These are phyloP conservation scores for Euptelea pleiosperma DNA, from an alignment of 164 flowering plant genomes.

Conservation along the genomic window DNA sequence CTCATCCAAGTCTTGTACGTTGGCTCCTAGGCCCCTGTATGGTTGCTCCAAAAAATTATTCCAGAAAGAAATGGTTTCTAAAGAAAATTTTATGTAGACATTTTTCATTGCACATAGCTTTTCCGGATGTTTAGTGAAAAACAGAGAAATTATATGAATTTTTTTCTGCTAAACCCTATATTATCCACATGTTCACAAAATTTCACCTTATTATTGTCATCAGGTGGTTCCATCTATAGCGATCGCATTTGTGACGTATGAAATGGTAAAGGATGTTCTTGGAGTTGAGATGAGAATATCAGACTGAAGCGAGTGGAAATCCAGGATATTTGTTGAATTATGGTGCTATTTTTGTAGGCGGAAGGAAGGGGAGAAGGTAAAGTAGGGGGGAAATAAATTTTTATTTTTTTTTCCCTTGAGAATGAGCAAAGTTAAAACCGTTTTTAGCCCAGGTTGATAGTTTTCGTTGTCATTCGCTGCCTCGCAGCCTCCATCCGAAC, in stretches of 20 bases:
- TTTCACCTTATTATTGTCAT: too few relatives aligned
- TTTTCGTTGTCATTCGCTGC: neutral
- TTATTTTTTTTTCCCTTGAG: neutral
- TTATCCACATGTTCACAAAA: too few relatives aligned
- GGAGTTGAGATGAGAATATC: conserved; percentile 93
- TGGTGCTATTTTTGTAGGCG: conserved; percentile 27
- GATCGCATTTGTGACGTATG: conserved; percentile 92
- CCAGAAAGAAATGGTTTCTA: too few relatives aligned
- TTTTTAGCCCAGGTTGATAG: neutral
- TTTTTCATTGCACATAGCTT: too few relatives aligned
- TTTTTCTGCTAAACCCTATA: too few relatives aligned
- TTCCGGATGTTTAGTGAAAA: too few relatives aligned
- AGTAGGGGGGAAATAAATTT: neutral
- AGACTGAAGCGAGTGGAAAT: conserved; percentile 42
- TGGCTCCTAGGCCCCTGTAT: too few relatives aligned
- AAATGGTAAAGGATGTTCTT: conserved; percentile 73
- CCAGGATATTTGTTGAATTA: neutral
- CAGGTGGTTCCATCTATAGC: conserved; percentile 99
- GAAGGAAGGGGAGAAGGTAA: conserved; percentile 10
- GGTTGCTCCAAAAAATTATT: too few relatives aligned
- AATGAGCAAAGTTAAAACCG: neutral
- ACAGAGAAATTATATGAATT: too few relatives aligned
- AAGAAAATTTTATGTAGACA: too few relatives aligned
- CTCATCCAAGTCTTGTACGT: too few relatives aligned
- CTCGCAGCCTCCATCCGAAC: neutral